These are phyloP conservation scores for Quercus robur DNA, from an alignment of 306 rosid species.

Conservation along the genomic window DNA sequence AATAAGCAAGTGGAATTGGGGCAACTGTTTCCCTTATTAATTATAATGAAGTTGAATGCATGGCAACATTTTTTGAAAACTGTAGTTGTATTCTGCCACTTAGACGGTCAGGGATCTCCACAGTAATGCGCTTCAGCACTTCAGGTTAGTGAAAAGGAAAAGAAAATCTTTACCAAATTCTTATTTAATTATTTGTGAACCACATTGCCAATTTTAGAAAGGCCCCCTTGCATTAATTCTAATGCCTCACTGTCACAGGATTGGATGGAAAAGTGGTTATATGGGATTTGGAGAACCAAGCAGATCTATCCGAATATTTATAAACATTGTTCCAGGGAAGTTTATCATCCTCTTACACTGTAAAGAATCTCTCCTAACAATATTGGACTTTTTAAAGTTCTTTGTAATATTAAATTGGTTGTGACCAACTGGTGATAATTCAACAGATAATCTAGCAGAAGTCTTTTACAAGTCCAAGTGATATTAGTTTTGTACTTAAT, in stretches of 20 bases:
- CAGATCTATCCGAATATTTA: slow-evolving; percentile 52
- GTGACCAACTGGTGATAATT: slow-evolving; percentile 17
- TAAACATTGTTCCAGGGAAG: slow-evolving; percentile 17
- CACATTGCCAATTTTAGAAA: background rate
- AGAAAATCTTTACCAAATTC: background rate
- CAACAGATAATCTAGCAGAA: slow-evolving; percentile 11
- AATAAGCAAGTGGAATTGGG: slow-evolving; percentile 15
- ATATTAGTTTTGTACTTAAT: slow-evolving; percentile 6
- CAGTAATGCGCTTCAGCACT: slow-evolving; percentile 77
- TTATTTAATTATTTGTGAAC: background rate
- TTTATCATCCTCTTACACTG: background rate
- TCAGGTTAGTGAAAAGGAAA: slow-evolving; percentile 62
- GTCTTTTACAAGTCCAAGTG: background rate
- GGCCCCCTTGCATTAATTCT: slow-evolving; percentile 3
- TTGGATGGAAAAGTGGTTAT: slow-evolving; percentile 82
- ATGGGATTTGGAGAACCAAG: slow-evolving; percentile 88
- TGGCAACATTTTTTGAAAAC: slow-evolving; percentile 21
- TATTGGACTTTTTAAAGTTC: slow-evolving; percentile 8
- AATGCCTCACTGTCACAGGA: slow-evolving; percentile 41
- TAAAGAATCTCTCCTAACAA: background rate
- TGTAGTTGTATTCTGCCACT: slow-evolving; percentile 76
- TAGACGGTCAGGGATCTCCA: slow-evolving; percentile 40
- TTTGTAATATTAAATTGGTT: slow-evolving; percentile 19
- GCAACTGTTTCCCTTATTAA: background rate
- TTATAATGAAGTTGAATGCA: background rate